Base-by-base conservation (phyloP, 1,139 yeast genomes). In the Debaryomycetaceae sp. region DNA sequence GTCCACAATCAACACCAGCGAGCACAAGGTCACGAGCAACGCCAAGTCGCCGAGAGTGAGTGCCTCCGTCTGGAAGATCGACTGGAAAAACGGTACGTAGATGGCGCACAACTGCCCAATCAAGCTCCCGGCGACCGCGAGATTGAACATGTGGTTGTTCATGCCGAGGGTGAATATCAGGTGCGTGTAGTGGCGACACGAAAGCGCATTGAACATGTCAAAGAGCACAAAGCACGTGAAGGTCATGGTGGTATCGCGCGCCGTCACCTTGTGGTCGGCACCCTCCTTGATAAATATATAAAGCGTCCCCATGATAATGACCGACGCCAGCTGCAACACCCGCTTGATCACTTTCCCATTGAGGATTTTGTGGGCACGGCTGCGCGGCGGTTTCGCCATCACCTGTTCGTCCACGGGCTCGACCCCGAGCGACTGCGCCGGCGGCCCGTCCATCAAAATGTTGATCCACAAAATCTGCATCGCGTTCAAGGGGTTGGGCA, bases 381-480 rank as follows among this genome's bases (percentile, higher is more conserved):
- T 69, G 54, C 98, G 74, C 32, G 98, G 97, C 12, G 97, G 97
- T 47, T 81, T 81, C 37, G 68, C 73, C 97, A 90, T 87, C 24
- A 90, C 94, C 49, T 78, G 93, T 37, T 81, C 85, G 49, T 87
- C 97, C 15, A 87, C 97, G 2, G 96, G 94, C 56, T 90, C 98
- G 20, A 90, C 97, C 31, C 98, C 97, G 29, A 90, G 65, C 0
- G 95, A 82, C 55, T 90, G 98, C 1, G 98, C 98, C 4, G 98
- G 98, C 6, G 98, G 98, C 0, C 98, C 98, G 57, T 90, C 98
- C 98, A 90, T 90, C 38, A 90, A 68, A 34, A 90, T 90, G 51
- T 90, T 87, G 50, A 90, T 90, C 96, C 97, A 90, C 44, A 90
- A 63, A 42, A 90, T 90, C 60, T 90, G 97, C 97, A 90, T 90